Evolutionary conservation across 2,329 filamentous ascomycete species (phyloP), one percentile per base, ranked within the genome.

Genomic region (Colletotrichum eremochloae): DNA sequence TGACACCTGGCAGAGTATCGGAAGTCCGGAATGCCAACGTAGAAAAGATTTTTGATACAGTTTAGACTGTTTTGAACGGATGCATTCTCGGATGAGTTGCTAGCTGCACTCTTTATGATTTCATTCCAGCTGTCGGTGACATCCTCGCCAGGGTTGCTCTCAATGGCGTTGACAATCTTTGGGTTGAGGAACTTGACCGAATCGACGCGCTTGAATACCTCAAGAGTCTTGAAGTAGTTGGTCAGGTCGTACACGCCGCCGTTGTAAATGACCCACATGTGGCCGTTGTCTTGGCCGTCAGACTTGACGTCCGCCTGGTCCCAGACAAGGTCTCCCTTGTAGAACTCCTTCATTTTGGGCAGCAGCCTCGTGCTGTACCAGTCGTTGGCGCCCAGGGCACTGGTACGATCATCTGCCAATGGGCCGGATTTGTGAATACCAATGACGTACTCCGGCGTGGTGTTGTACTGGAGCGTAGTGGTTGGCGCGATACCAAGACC

Each of bases 281-380:
- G 92, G 66, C 90, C 87, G 20, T 91, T 82, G 44, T 93, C 83
- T 38, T 89, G 79, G 29, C 95, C 96, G 74, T 97, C 86, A 0
- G 82, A 83, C 70, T 88, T 82, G 72, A 99, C 85, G 1, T 84
- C 85, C 1, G 82, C 81, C 57, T 82, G 86, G 53, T 90, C 88
- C 85, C 89, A 93, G 1, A 98, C 96, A 0, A 98, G 84, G 48
- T 96, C 88, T 56, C 96, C 96, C 75, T 97, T 94, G 82, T 95
- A 96, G 80, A 91, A 98, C 62, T 96, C 89, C 76, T 92, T 90
- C 80, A 99, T 97, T 68, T 87, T 89, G 0, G 94, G 95, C 73
- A 92, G 76, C 80, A 98, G 98, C 0, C 79, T 85, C 1, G 90
- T 82, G 60, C 84, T 86, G 80, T 98, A 99, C 96, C 96, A 99